These are phyloP conservation scores for Crepidotus variabilis DNA, from an alignment of 768 basidiomycete species.

Conservation along the genomic window DNA sequence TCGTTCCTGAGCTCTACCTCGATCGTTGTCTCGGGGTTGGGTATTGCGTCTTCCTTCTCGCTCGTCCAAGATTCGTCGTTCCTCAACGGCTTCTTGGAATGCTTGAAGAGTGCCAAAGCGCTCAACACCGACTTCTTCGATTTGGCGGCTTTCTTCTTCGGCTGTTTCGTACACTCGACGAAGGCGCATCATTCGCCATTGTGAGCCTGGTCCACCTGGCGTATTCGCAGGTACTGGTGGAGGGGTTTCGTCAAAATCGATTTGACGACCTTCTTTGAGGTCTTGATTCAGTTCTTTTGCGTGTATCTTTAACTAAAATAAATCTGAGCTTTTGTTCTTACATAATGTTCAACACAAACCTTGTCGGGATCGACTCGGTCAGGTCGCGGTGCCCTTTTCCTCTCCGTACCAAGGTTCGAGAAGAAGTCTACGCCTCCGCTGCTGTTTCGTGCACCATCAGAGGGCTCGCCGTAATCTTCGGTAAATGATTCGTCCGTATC, in stretches of 20 bases:
- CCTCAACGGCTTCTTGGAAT: constrained; percentile 87
- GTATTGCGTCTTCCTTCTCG: constrained; percentile 52
- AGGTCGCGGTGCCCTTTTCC: constrained; percentile 57
- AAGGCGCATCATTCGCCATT: constrained; percentile 98
- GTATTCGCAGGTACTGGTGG: constrained; percentile 46
- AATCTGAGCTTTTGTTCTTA: background rate
- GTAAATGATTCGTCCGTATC: constrained; percentile 49
- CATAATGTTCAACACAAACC: constrained; percentile 32
- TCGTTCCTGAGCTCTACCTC: constrained; percentile 28
- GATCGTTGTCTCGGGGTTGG: constrained; percentile 27
- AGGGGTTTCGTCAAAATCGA: constrained; percentile 36
- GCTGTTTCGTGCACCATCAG: constrained; percentile 40
- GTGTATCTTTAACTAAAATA: constrained; percentile 55
- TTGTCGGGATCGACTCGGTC: constrained; percentile 70
- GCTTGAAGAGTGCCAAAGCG: constrained; percentile 82
- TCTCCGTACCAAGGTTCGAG: constrained; percentile 78
- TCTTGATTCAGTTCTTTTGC: constrained; percentile 61
- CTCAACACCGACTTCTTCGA: constrained; percentile 83
- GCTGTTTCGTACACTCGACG: constrained; percentile 86
- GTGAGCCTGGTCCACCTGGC: constrained; percentile 89
- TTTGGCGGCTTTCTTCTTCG: constrained; percentile 69
- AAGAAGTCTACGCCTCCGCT: constrained; percentile 83
- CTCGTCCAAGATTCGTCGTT: constrained; percentile 82
- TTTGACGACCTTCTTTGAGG: constrained; percentile 40
- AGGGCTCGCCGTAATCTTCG: constrained; percentile 61